phyloP scores from a whole-genome alignment of 2,329 filamentous ascomycete genomes.

The Colletotrichum gigasporum region DNA sequence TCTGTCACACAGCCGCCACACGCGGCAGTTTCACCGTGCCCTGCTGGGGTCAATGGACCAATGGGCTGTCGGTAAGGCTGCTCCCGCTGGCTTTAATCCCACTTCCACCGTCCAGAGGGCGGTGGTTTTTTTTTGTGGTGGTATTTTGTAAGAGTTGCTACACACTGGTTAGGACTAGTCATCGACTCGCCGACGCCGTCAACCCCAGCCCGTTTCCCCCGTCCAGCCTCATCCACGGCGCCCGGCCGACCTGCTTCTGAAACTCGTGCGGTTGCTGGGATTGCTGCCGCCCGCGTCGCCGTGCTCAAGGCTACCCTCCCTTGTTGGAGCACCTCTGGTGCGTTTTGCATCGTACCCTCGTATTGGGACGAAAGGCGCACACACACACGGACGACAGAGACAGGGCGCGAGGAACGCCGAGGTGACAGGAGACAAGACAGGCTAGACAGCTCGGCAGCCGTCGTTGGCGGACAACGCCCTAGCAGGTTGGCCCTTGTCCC shows the following conservation, averaged over 20 bases:
- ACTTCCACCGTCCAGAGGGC: not conserved
- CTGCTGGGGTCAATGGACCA: not conserved
- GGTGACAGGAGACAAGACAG: constrained; percentile 23
- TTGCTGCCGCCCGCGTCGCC: not conserved
- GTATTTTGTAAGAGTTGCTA: not conserved
- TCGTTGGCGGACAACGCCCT: not conserved
- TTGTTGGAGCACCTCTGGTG: too few relatives aligned
- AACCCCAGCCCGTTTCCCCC: too few relatives aligned
- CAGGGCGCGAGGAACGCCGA: constrained; percentile 1
- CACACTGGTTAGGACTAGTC: too few relatives aligned
- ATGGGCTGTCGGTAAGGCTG: not conserved
- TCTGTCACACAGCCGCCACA: constrained; percentile 32
- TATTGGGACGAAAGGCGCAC: constrained; percentile 16
- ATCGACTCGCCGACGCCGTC: too few relatives aligned
- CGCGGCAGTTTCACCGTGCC: constrained; percentile 29
- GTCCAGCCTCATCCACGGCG: constrained; percentile 13
- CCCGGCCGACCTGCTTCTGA: constrained; percentile 27
- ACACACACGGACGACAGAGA: not conserved
- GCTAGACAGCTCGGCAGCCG: constrained; percentile 19
- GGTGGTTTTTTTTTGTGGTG: not conserved
- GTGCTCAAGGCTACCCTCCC: constrained; percentile 10
- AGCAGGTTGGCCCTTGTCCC: not conserved
- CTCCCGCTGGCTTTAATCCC: constrained; percentile 2
- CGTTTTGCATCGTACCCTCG: not conserved
- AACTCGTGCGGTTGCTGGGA: constrained; percentile 21